Evolutionary conservation across 768 basidiomycete genomes (phyloP).

Genomic region (Terana coerulea): DNA sequence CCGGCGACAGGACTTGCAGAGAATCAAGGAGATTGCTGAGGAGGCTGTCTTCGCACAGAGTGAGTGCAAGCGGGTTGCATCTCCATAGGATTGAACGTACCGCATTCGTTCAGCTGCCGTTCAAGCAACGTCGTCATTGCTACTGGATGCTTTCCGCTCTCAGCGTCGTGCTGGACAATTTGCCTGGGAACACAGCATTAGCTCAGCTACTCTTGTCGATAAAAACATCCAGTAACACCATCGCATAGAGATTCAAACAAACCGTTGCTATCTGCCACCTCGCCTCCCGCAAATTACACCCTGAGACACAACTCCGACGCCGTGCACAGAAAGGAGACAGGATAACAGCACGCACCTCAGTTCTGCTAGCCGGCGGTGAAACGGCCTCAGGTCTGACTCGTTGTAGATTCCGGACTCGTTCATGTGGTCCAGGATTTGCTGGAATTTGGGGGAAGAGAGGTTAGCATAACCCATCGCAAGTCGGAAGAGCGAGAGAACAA

Average conservation of each 20-base stretch:
- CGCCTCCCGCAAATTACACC: background rate
- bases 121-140: conserved; percentile 87
- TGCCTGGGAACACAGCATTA: conserved; percentile 22
- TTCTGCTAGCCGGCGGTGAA: conserved; percentile 75
- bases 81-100: conserved; percentile 41
- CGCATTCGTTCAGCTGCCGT: conserved; percentile 88
- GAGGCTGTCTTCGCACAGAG: conserved; percentile 53
- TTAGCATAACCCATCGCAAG: background rate
- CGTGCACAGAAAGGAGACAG: background rate
- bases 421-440: conserved; percentile 96
- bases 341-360: conserved; percentile 45
- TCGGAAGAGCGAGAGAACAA: background rate
- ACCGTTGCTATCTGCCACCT: no score
- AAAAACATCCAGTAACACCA: background rate
- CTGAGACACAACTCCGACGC: background rate
- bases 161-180: conserved; percentile 81
- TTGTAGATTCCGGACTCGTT: conserved; percentile 95
- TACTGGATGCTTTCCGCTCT: conserved; percentile 77
- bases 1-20: conserved; percentile 81
- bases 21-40: conserved; percentile 79
- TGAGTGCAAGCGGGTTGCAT: background rate
- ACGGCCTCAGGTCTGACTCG: conserved; percentile 85
- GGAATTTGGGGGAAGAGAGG: conserved; percentile 14
- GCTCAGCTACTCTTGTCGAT: background rate
- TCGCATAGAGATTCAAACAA: no score